Evolutionary conservation across 768 basidiomycete genomes (phyloP), one percentile per base, ranked within the genome.

Genomic region (Coprinopsis marcescibilis): DNA sequence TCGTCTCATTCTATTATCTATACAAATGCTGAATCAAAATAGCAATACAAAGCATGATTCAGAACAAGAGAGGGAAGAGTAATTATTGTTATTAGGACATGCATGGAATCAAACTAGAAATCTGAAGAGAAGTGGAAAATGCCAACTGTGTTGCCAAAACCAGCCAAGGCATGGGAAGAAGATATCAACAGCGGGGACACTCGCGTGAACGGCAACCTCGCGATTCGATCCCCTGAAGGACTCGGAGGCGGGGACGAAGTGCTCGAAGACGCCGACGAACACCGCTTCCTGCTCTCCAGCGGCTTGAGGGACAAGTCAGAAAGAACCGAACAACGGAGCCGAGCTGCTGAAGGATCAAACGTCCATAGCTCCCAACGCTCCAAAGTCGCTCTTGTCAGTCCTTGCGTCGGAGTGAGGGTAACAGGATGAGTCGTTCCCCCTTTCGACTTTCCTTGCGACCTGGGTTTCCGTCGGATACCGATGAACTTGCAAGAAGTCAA

Each of bases 341-440:
- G 62, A 15, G 72, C 65, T 13, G 67, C 60, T 3, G 69, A 63
- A 7, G 79, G 78, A 53, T 91, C 85, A 55, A 87, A 83, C 30
- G 70, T 74, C 89, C 89, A 92, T 23, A 85, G 54, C 53, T 92
- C 88, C 89, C 89, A 92, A 45, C 89, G 70, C 47, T 89, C 85
- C 32, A 91, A 63, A 20, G 80, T 81, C 10, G 83, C 72, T 23
- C 67, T 55, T 15, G 84, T 79, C 49, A 90, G 63, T 12, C 84
- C 85, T 27, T 65, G 57, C 12, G 56, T 50, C 10, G 50, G 55
- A 20, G 49, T 39, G 41, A 40, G 23, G 40, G 50, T 37, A 43
- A 49, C 15, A 19, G 49, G 45, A 14, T 30, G 27, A 36, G 43
- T 40, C 23, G 53, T 52, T 19, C 45, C 52, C 25, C 62, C 49